Base-by-base conservation (phyloP, 352 stramenopile species). In the Pythium dissotocum region DNA sequence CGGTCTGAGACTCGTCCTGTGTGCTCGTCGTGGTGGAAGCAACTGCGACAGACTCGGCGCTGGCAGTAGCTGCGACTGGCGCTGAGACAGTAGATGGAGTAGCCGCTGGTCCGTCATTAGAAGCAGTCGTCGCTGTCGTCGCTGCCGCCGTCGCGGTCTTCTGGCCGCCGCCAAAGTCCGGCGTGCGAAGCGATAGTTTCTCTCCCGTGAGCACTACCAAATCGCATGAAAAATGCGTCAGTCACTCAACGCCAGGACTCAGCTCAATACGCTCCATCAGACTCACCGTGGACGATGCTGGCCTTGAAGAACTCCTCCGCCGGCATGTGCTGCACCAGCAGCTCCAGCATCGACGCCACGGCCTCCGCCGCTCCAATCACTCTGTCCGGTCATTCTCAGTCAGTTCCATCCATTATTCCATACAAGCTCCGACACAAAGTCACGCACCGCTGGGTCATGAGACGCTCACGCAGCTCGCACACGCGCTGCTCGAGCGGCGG, bases 261-360 rank as follows among this genome's bases (percentile, higher is more conserved):
- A 24, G 18, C 9, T 55, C 33, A 18, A 58, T 57, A 16, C 21
- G 51, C n/a, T 42, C 16, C 8, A 46, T 33, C 10, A 48, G 4
- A 53, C 69, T 16, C 52, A 92, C 84, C 80, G 69, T 72, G 66
- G 2, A 89, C 79, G 26, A 90, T 83, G 67, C 70, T 82, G 16
- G 64, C 69, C 40, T 92, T 90, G 63, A 92, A 92, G 60, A 85
- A 89, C 70, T 76, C 70, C 21, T 81, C 64, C 49, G 80, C 84
- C 36, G 75, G 72, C 2, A 62, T 46, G 24, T 87, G 82, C 49
- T 63, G 63, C 61, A 77, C 68, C 3, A 92, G 65, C 55, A 92
- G 63, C 32, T 77, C 56, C 53, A 90, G 70, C 62, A 82, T 70
- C 6, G 71, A 65, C 35, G 75, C 51, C 21, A 92, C 83, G 21